Percentiles rank a stretch among this genome's conserved stretches.
Conservation (phyloP, 2,329 filamentous ascomycete genomes). For the Sphaerostilbella broomeana region DNA sequence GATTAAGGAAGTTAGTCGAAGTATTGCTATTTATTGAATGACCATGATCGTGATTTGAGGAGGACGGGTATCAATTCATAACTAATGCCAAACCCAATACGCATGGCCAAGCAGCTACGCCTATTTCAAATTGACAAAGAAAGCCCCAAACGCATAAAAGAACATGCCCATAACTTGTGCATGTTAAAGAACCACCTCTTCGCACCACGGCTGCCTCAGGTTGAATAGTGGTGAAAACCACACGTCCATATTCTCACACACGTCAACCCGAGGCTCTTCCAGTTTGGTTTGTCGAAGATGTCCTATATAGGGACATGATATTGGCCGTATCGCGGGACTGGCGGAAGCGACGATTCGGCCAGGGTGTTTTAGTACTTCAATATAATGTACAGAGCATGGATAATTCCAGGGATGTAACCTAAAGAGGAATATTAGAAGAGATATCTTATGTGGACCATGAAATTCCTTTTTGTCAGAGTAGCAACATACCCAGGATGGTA, state of each 20-base stretch:
- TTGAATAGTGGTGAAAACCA: no score
- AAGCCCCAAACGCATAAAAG: constrained; percentile 1
- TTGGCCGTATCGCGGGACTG: no score
- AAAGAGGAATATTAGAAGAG: constrained; percentile 13
- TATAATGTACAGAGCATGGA: constrained; percentile 91
- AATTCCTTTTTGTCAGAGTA: not conserved
- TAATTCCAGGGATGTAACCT: constrained; percentile 70
- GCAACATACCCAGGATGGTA: constrained; percentile 58
- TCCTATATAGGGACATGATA: constrained; percentile 1
- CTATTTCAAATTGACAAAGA: constrained; percentile 8
- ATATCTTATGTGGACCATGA: not conserved
- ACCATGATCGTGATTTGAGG: constrained; percentile 9
- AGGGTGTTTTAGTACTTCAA: constrained; percentile 64
- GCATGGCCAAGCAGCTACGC: constrained; percentile 4
- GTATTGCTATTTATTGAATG: no score
- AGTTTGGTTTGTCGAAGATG: no score
- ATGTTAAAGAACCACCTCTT: no score
- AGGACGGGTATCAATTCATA: constrained; percentile 14
- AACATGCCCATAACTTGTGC: no score
- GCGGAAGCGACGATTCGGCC: constrained; percentile 1
- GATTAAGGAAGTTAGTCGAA: no score
- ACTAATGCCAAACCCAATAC: constrained; percentile 13
- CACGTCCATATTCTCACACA: no score
- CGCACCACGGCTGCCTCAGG: no score
- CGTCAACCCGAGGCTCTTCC: no score